phyloP scores from a whole-genome alignment of 169 alveolate genomes.

The Toxoplasma gondii region DNA sequence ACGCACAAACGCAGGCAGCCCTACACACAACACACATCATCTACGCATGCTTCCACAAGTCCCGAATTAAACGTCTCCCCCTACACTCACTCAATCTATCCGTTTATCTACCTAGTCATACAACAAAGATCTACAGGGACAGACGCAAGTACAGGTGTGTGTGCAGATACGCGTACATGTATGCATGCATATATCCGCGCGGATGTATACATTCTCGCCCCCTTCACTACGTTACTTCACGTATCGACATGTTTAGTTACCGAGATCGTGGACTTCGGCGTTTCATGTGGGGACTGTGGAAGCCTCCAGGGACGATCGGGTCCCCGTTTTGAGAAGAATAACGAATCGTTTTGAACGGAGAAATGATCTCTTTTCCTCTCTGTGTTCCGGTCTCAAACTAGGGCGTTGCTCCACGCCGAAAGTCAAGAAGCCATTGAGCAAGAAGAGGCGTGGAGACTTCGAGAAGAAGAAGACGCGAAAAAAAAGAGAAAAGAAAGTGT shows the following conservation, averaged over 20 bases:
- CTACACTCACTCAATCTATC: background rate
- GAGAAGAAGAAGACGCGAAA: constrained; percentile 73
- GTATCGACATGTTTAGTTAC: background rate
- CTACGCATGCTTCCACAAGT: background rate
- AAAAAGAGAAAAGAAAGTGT: constrained; percentile 69
- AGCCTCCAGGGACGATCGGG: too few species aligned
- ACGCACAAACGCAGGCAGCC: background rate
- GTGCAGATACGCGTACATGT: background rate
- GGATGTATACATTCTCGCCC: background rate
- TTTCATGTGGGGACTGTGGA: background rate
- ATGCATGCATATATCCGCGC: background rate
- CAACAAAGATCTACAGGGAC: background rate
- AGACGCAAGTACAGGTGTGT: background rate
- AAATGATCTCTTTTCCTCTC: too few species aligned
- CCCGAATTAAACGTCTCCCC: background rate
- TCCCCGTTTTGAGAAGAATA: too few species aligned
- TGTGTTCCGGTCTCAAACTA: background rate
- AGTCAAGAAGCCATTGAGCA: constrained; percentile 84
- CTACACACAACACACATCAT: background rate
- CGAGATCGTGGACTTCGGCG: background rate
- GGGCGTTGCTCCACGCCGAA: constrained; percentile 71
- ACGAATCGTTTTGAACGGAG: too few species aligned
- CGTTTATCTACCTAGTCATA: background rate
- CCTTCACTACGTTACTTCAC: background rate
- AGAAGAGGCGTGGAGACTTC: constrained; percentile 79